These are phyloP conservation scores for Phytophthora macrochlamydospora DNA, from an alignment of 352 stramenopile genomes.

Conservation along the genomic window DNA sequence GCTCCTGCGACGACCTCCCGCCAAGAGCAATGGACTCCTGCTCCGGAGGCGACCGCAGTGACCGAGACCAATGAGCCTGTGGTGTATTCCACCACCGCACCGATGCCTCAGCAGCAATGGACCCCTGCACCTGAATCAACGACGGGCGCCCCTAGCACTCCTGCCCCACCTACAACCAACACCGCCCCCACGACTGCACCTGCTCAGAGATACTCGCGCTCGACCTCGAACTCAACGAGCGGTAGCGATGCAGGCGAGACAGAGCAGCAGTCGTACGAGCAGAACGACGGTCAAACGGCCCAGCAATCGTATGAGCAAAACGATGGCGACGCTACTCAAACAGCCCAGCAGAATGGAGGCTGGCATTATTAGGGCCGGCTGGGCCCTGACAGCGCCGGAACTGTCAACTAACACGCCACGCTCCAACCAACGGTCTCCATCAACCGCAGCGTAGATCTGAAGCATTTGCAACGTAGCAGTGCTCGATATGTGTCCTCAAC, in stretches of 20 bases:
- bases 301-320: constrained; percentile 6
- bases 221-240: not conserved
- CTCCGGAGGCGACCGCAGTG: not conserved
- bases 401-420: constrained; percentile 11
- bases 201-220: not conserved
- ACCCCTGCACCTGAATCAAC: not conserved
- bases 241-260: not conserved
- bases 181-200: not conserved
- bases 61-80: not conserved
- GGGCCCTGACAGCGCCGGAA: constrained; percentile 9
- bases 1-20: not conserved
- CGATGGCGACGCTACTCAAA: constrained; percentile 7
- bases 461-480: not conserved
- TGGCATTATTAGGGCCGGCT: not conserved
- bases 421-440: not conserved
- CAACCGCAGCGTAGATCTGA: not conserved
- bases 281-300: not conserved
- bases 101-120: not conserved
- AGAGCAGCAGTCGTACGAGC: not conserved
- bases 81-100: too few species aligned
- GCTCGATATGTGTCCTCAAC: not conserved
- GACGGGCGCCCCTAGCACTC: constrained; percentile 3
- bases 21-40: constrained; percentile 1
- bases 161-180: not conserved
- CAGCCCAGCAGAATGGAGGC: constrained; percentile 1